A percentile compares a stretch with the other conserved stretches of the same genome.
phyloP scores from a whole-genome alignment of 257 asterid species.

The Marsdenia floribunda region DNA sequence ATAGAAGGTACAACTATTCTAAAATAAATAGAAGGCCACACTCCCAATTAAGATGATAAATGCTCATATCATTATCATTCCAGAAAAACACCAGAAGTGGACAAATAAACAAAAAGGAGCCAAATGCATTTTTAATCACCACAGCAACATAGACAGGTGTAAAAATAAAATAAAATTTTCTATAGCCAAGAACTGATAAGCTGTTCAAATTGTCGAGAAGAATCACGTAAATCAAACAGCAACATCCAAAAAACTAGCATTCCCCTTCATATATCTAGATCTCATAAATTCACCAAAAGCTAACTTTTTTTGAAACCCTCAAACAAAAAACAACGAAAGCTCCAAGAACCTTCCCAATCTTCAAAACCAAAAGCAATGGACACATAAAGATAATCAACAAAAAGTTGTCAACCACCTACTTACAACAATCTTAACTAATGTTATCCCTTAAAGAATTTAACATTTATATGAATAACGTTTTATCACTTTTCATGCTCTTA shows the following conservation, averaged over 20 bases:
- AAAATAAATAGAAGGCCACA: background rate
- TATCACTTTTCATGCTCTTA: background rate
- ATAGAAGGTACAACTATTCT: background rate
- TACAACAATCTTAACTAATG: background rate
- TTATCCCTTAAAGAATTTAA: conserved; percentile 51
- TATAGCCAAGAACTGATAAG: background rate
- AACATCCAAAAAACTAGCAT: background rate
- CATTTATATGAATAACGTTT: conserved; percentile 6
- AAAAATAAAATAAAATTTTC: background rate
- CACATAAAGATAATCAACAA: background rate
- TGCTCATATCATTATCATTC: background rate
- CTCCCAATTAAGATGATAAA: background rate
- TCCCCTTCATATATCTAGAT: background rate
- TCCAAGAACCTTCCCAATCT: background rate
- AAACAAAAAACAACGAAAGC: background rate
- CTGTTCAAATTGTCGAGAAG: background rate
- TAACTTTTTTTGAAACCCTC: background rate
- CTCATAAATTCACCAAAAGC: background rate
- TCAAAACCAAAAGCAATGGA: background rate
- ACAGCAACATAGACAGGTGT: background rate
- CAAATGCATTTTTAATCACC: background rate
- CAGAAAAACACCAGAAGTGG: background rate
- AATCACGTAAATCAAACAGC: background rate
- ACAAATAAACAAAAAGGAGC: background rate
- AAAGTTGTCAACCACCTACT: background rate